Evolutionary conservation across 2,329 filamentous ascomycete genomes (phyloP), one percentile per base, ranked within the genome.

Genomic region (Diplocarpon mali): DNA sequence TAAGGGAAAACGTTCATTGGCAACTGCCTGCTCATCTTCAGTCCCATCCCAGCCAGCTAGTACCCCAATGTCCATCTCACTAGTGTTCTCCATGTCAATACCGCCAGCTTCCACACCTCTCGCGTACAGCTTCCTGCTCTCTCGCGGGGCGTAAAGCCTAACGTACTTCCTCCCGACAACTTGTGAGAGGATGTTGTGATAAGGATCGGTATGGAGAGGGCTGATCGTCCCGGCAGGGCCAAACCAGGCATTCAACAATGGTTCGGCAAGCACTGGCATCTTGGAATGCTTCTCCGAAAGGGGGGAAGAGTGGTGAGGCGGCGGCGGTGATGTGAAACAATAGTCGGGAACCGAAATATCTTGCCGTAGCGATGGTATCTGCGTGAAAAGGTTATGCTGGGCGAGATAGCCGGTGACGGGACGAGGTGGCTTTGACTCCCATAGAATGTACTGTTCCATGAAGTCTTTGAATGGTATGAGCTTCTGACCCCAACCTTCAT

Each of bases 11-110:
- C 39, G 49, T 24, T 54, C 46, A 12, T 46, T 44, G 2, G 45
- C 52, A 10, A 44, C 43, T 2, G 42, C 41, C 31, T 37, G 39
- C 7, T 53, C 52, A 7, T 53, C 45, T 11, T 51, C 47, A 3
- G 45, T 57, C 1, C 55, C 56, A 54, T 80, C 76, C 75, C 70
- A 74, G 0, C 73, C 76, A 63, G 85, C 74, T 38, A 86, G 62
- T 24, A 78, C 70, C 1, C 83, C 83, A 1, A 96, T 64, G 58
- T 96, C 90, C 10, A 94, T 67, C 32, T 67, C 60, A 42, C 86
- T 93, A 1, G 90, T 96, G 60, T 98, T 98, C 15, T 78, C 80
- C 89, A 96, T 95, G 62, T 93, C 82, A 16, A 96, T 79, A 0
- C 84, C 84, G 10, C 65, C 65, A 20, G 73, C 72, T 51, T 85